Conservation (phyloP, 345 rosid species). For the Camelina laxa region DNA sequence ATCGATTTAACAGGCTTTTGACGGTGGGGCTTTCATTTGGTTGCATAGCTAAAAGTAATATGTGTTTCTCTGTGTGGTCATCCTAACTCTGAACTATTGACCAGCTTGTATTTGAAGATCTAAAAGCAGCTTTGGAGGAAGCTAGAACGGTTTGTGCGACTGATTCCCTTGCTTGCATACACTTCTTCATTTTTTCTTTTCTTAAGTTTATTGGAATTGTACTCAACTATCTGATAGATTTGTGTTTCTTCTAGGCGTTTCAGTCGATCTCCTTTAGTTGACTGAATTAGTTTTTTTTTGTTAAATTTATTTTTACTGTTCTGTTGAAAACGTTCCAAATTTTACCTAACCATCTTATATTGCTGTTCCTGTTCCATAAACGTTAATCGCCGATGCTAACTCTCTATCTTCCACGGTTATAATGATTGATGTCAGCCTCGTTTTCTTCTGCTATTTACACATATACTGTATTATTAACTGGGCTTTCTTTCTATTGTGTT, state of each 20-base stretch:
- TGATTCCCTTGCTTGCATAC: slow-evolving; percentile 29
- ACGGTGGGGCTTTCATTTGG: slow-evolving; percentile 55
- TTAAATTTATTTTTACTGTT: not conserved
- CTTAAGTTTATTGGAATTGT: slow-evolving; percentile 27
- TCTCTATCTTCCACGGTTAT: slow-evolving; percentile 12
- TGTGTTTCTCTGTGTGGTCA: slow-evolving; percentile 25
- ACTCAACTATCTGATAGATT: slow-evolving; percentile 18
- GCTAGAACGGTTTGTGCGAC: slow-evolving; percentile 72
- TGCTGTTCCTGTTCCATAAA: slow-evolving; percentile 2
- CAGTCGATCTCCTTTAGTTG: slow-evolving; percentile 22
- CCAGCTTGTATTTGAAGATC: slow-evolving; percentile 90
- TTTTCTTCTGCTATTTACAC: slow-evolving; percentile 27
- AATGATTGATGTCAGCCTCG: not conserved
- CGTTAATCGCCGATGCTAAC: slow-evolving; percentile 4
- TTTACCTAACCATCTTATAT: slow-evolving; percentile 2
- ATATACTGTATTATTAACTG: not conserved
- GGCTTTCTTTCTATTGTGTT: slow-evolving; percentile 34
- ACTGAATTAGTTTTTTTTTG: not conserved
- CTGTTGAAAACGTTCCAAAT: slow-evolving; percentile 3
- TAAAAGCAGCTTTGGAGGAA: slow-evolving; percentile 97
- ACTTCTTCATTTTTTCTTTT: slow-evolving; percentile 22
- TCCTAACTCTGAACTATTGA: slow-evolving; percentile 45
- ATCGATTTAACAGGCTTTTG: slow-evolving; percentile 80
- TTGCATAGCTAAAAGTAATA: slow-evolving; percentile 14
- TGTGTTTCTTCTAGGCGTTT: slow-evolving; percentile 17